Evolutionary conservation across 148 eudicot species (phyloP).

Genomic region (Salicornia ramosissima): DNA sequence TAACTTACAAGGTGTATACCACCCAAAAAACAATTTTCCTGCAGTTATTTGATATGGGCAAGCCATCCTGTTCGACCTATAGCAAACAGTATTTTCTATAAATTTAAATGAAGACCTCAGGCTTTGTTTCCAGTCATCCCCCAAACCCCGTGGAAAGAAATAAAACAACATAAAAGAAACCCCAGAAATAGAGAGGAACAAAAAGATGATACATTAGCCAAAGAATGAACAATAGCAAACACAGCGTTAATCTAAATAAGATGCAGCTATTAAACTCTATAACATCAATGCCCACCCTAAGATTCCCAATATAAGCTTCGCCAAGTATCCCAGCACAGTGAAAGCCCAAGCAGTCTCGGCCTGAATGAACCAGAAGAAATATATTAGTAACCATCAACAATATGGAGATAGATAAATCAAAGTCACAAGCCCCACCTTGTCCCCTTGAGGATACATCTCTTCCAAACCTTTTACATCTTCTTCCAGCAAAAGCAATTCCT

Average conservation of each 20-base stretch:
- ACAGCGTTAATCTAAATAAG: background rate
- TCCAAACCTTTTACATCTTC: constrained; percentile 93
- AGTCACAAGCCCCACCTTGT: constrained; percentile 54
- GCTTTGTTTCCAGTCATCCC: background rate
- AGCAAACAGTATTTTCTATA: background rate
- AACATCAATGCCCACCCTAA: constrained; percentile 54
- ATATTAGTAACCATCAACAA: constrained; percentile 14
- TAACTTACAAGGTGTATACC: background rate
- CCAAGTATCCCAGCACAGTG: constrained; percentile 96
- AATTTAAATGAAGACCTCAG: background rate
- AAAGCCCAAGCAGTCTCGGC: constrained; percentile 98
- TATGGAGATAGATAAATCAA: constrained; percentile 8
- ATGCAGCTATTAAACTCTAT: background rate
- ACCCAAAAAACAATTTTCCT: background rate
- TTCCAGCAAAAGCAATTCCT: constrained; percentile 91
- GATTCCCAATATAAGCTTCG: constrained; percentile 78
- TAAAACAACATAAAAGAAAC: background rate
- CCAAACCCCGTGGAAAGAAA: no score
- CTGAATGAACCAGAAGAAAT: constrained; percentile 35
- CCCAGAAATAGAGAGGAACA: background rate
- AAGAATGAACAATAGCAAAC: background rate
- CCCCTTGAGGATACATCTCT: constrained; percentile 99
- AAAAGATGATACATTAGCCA: background rate
- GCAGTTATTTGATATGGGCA: background rate
- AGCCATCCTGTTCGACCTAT: no score